Base-by-base conservation (phyloP, 768 basidiomycete species). In the Pholiota conissans region DNA sequence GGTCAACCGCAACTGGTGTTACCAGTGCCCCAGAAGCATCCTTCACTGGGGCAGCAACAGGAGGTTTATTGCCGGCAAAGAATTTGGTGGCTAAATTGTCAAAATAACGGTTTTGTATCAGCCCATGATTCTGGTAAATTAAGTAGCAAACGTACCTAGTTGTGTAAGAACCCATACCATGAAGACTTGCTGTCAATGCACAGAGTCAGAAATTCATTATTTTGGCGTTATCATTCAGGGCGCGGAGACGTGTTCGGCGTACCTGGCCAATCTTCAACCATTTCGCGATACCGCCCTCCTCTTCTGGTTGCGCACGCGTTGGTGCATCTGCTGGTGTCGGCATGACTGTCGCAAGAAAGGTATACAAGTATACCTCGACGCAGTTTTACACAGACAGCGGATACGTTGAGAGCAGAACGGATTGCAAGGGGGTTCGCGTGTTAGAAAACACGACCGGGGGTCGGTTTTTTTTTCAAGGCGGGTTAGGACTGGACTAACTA, bases 81-180 rank as follows among this genome's bases (percentile, higher is more conserved):
- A 81, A 75, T 65, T 76, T 84, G 59, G 73, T 74, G 14, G 75
- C 86, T 85, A 56, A 42, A 32, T 6, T 27, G 28, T 24, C 37
- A 5, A 22, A 22, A 11, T 45, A 45, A 7, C 6, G 24, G 24
- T 1, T 45, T 45, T 20, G 24, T n/a, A 24, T 22, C 42, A 5
- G n/a, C n/a, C n/a, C n/a, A n/a, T n/a, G n/a, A n/a, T n/a, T n/a
- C n/a, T n/a, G n/a, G n/a, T n/a, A n/a, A n/a, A n/a, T n/a, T n/a
- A 24, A 20, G 42, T 22, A 22, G 22, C 13, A 5, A 18, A 66
- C 83, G 40, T 58, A 87, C 89, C 82, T 42, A 90, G 65, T 69
- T 90, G 87, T 39, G 84, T 80, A 42, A 89, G 65, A n/a, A 77
- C 79, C 76, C 81, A 91, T 58, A 87, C 73, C 51, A 91, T 60